Evolutionary conservation across 352 stramenopile genomes (phyloP).

Genomic region (Phytophthora palmivora): DNA sequence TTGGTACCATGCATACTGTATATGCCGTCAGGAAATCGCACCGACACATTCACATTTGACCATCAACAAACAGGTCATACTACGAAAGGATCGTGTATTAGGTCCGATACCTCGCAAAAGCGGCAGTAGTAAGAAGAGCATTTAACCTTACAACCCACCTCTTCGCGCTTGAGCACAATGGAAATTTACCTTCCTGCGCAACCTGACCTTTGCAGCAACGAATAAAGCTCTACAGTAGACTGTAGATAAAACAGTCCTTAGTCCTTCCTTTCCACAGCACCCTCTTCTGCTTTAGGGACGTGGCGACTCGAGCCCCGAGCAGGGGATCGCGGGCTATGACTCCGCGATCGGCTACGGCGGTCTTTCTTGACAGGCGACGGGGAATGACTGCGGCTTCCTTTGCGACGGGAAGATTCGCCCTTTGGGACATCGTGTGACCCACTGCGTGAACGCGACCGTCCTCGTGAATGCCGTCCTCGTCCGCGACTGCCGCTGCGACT

Average conservation of each 20-base stretch:
- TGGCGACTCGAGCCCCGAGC: constrained; percentile 22
- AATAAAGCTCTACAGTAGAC: constrained; percentile 42
- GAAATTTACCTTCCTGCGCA: too few species aligned
- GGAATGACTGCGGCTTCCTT: constrained; percentile 56
- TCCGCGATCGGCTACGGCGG: constrained; percentile 63
- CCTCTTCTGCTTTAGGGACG: constrained; percentile 12
- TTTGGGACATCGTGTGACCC: constrained; percentile 56
- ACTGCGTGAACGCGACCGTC: constrained; percentile 55
- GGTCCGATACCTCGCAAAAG: constrained; percentile 20
- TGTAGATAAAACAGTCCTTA: constrained; percentile 15
- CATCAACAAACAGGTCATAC: too few species aligned
- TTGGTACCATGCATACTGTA: too few species aligned
- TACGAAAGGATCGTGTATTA: constrained; percentile 37
- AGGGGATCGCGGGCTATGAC: constrained; percentile 43
- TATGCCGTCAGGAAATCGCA: too few species aligned
- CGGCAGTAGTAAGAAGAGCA: constrained; percentile 25
- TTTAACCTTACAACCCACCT: constrained; percentile 14
- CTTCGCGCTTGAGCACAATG: constrained; percentile 5
- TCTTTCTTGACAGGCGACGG: constrained; percentile 51
- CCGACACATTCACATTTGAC: too few species aligned
- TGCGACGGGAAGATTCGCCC: constrained; percentile 44
- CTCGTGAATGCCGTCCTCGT: constrained; percentile 32
- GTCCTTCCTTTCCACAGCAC: constrained; percentile 36
- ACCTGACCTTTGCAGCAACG: constrained; percentile 28
- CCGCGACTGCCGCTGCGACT: constrained; percentile 54